phyloP scores from a whole-genome alignment of 2,329 filamentous ascomycete species.

The Didymella arachidicola region DNA sequence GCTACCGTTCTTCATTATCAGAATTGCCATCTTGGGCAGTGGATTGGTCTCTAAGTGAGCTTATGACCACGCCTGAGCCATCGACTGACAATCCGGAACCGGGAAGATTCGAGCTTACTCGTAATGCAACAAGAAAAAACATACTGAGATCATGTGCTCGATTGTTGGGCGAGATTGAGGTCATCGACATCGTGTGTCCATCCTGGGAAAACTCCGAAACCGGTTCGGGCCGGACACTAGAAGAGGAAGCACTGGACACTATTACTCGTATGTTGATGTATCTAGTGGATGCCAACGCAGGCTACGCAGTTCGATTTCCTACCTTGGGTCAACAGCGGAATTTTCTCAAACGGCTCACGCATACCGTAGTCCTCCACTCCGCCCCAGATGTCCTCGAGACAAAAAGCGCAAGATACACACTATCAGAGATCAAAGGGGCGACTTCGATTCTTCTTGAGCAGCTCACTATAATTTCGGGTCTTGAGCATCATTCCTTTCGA shows the following conservation, averaged over 20 bases:
- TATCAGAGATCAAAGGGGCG: background rate
- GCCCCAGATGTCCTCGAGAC: background rate
- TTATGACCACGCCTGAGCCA: background rate
- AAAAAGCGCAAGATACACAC: background rate
- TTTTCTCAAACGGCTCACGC: background rate
- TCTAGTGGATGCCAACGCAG: background rate
- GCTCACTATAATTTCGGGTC: background rate
- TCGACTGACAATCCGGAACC: background rate
- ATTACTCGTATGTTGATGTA: background rate
- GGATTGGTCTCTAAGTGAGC: background rate
- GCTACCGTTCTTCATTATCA: background rate
- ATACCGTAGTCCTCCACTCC: background rate
- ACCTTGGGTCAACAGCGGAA: background rate
- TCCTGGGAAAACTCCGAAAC: too few species aligned
- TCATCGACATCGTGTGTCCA: background rate
- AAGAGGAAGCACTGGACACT: background rate
- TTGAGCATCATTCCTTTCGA: background rate
- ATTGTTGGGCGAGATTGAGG: background rate
- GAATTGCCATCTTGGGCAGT: background rate
- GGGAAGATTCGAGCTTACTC: background rate
- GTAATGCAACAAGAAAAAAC: background rate
- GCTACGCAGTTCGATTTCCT: too few species aligned
- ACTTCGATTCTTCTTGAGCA: background rate
- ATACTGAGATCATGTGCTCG: background rate
- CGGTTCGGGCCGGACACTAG: background rate